phyloP scores from a whole-genome alignment of 75 land plant genomes.

The Chamaecyparis obtusa region DNA sequence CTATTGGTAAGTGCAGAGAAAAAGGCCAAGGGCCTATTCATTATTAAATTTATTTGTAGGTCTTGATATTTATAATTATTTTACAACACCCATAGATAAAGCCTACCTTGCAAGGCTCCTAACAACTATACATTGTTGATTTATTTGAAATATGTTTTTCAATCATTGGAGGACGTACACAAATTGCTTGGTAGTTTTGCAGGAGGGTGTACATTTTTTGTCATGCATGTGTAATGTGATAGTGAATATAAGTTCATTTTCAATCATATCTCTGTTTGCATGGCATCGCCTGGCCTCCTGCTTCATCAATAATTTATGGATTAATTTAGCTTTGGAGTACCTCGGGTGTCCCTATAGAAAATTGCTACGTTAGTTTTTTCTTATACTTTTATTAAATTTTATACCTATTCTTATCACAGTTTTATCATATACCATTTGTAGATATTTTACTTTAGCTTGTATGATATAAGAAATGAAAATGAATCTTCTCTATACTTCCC shows the following conservation, averaged over 20 bases:
- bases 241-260: no score
- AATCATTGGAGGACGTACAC: no score
- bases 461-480: no score
- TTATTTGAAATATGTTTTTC: background rate
- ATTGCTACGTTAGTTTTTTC: background rate
- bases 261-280: background rate
- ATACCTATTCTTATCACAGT: background rate
- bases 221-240: no score
- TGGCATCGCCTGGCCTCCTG: background rate
- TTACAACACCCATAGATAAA: background rate
- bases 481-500: no score
- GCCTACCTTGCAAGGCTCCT: background rate
- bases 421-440: background rate
- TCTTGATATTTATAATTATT: no score
- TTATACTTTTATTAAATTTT: no score
- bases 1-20: background rate
- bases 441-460: background rate
- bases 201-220: no score
- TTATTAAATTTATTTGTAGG: no score
- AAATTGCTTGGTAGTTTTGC: no score
- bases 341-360: background rate
- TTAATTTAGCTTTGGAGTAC: background rate
- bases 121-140: background rate
- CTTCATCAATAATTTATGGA: background rate
- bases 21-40: background rate